These are phyloP conservation scores for Venturia asperata DNA, from an alignment of 2,329 filamentous ascomycete species.

Conservation along the genomic window DNA sequence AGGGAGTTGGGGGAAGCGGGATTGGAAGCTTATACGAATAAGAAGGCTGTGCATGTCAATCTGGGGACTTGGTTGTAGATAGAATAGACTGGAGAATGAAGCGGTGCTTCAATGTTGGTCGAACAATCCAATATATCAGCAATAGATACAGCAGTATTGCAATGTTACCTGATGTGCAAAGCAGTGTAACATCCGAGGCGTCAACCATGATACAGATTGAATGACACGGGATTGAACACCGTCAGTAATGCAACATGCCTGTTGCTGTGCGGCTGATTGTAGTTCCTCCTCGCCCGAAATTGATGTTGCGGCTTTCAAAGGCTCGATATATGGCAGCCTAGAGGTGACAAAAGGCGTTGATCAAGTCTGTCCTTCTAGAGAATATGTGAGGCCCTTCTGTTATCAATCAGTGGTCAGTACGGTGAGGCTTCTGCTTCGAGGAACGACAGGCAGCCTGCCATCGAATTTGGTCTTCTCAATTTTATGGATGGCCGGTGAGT, in stretches of 20 bases:
- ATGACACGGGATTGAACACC: too few species aligned
- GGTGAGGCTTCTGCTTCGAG: neutral
- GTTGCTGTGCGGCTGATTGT: neutral
- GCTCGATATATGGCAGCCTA: neutral
- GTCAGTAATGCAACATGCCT: too few species aligned
- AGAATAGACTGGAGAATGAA: too few species aligned
- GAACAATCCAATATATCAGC: neutral
- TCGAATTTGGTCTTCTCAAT: neutral
- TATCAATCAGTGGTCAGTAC: neutral
- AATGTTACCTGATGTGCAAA: too few species aligned
- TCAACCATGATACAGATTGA: too few species aligned
- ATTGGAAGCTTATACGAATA: constrained; percentile 54
- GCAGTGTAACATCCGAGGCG: too few species aligned
- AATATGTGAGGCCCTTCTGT: neutral
- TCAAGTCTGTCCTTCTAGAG: neutral
- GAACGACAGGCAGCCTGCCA: neutral
- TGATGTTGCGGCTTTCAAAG: neutral
- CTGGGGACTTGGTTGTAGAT: constrained; percentile 31
- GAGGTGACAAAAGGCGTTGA: neutral
- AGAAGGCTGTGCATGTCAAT: constrained; percentile 42
- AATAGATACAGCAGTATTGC: too few species aligned
- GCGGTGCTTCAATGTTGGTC: neutral
- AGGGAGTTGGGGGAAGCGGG: constrained; percentile 55
- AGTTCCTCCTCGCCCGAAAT: neutral
- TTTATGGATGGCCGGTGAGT: too few species aligned